Evolutionary conservation across 2,329 filamentous ascomycete genomes (phyloP).

Genomic region (Talaromyces sp.): DNA sequence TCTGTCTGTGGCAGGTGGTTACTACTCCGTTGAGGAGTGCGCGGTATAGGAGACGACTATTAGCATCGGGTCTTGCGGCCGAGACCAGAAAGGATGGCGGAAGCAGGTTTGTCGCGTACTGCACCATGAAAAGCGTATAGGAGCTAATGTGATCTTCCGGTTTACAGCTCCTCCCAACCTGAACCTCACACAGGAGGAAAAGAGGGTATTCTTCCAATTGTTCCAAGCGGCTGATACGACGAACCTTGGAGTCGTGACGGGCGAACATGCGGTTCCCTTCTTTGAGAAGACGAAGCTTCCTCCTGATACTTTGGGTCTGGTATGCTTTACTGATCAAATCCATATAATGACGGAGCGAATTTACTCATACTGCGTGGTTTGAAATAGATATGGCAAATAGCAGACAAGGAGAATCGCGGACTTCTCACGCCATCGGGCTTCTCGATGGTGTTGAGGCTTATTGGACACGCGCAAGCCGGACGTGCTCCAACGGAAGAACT

Average conservation of each 20-base stretch:
- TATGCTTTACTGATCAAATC: slow-evolving; percentile 46
- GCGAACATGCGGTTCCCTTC: slow-evolving; percentile 94
- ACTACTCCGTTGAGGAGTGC: slow-evolving; percentile 7
- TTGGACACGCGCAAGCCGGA: slow-evolving; percentile 90
- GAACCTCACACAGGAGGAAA: slow-evolving; percentile 88
- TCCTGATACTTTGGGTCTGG: slow-evolving; percentile 82
- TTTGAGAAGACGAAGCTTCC: slow-evolving; percentile 94
- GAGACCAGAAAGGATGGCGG: slow-evolving; percentile 17
- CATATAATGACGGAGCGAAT: not conserved
- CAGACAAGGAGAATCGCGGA: slow-evolving; percentile 92
- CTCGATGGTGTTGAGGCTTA: slow-evolving; percentile 86
- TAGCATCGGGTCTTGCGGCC: not conserved
- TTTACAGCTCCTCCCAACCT: slow-evolving; percentile 60
- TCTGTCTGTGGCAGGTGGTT: not conserved
- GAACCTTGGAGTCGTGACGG: slow-evolving; percentile 87
- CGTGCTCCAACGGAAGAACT: slow-evolving; percentile 77
- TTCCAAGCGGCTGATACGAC: slow-evolving; percentile 93
- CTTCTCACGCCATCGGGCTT: slow-evolving; percentile 92
- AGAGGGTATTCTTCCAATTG: slow-evolving; percentile 86
- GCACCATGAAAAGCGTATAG: not conserved
- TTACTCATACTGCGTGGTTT: not conserved
- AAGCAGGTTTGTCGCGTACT: slow-evolving; percentile 17
- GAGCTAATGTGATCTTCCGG: not conserved
- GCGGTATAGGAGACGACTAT: slow-evolving; percentile 7
- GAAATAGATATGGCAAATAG: slow-evolving; percentile 93